These are phyloP conservation scores for Cercospora sp. DNA, from an alignment of 2,329 filamentous ascomycete species.

Conservation along the genomic window DNA sequence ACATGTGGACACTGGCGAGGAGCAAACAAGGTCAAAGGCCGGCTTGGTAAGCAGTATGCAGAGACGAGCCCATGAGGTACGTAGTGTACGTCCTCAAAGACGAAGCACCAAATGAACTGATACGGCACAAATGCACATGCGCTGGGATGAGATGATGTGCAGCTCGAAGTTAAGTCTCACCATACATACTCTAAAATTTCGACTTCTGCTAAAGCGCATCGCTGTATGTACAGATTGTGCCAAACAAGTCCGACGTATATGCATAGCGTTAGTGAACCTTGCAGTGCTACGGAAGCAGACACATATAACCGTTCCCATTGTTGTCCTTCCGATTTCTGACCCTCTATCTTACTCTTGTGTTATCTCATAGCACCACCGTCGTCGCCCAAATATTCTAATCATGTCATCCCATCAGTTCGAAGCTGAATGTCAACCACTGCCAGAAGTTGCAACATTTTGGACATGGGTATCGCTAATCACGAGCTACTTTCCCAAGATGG, in stretches of 20 bases:
- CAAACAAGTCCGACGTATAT: not conserved
- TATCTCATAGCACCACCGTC: not conserved
- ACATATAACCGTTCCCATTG: not conserved
- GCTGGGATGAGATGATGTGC: not conserved
- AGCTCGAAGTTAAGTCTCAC: not conserved
- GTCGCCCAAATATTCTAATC: not conserved
- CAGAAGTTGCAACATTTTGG: not conserved
- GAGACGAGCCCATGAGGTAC: conserved; percentile 2
- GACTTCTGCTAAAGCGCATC: not conserved
- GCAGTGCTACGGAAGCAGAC: not conserved
- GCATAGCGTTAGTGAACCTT: not conserved
- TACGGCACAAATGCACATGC: not conserved
- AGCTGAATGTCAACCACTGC: not conserved
- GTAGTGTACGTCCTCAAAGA: conserved; percentile 2
- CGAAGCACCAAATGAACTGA: conserved; percentile 1
- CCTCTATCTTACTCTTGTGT: not conserved
- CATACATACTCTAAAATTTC: not conserved
- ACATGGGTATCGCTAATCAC: not conserved
- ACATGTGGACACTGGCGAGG: conserved; percentile 90
- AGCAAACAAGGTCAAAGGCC: conserved; percentile 39
- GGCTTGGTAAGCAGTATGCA: conserved; percentile 6
- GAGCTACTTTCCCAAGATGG: not conserved
- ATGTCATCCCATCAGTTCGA: not conserved
- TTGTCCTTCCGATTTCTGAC: not conserved
- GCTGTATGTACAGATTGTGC: not conserved